Conservation (phyloP, 192 early-diverging fungal species). For the Umbelopsis sp. region DNA sequence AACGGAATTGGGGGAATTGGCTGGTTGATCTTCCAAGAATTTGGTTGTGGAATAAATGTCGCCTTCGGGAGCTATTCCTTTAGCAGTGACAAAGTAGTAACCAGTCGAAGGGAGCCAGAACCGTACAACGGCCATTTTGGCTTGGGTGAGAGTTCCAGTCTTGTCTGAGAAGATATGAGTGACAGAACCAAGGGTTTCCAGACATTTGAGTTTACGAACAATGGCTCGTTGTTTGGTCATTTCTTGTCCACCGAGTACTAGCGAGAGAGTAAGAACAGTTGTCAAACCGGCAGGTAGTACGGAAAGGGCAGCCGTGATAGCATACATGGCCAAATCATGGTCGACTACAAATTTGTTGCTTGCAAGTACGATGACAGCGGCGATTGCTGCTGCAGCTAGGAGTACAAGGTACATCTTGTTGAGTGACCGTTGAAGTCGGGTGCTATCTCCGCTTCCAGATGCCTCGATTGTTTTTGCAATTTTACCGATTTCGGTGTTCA, state of each 20-base stretch:
- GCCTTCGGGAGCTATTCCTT: conserved; percentile 62
- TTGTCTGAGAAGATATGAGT: conserved; percentile 97
- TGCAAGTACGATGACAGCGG: conserved; percentile 84
- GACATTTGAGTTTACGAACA: conserved; percentile 84
- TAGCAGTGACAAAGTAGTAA: conserved; percentile 64
- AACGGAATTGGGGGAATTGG: background rate
- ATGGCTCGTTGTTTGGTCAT: conserved; percentile 89
- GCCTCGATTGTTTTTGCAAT: conserved; percentile 81
- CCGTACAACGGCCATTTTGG: conserved; percentile 88
- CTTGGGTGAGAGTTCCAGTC: conserved; percentile 90
- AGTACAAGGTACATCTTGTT: conserved; percentile 77
- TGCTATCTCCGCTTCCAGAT: conserved; percentile 50
- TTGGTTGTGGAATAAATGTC: conserved; percentile 29
- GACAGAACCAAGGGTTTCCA: conserved; percentile 92
- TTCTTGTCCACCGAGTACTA: conserved; percentile 85
- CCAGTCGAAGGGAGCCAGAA: conserved; percentile 80
- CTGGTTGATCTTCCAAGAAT: background rate
- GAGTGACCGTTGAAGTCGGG: conserved; percentile 66
- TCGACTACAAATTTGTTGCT: conserved; percentile 63
- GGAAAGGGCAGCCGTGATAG: conserved; percentile 83
- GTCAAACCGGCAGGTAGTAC: conserved; percentile 93
- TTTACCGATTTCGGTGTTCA: conserved; percentile 88
- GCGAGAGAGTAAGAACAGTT: conserved; percentile 90
- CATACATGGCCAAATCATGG: conserved; percentile 69
- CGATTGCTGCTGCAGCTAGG: conserved; percentile 65